A percentile compares a stretch with the other conserved stretches of the same genome.
Evolutionary conservation across 2,329 filamentous ascomycete genomes (phyloP).

Genomic region (Apiospora rasikravindrae): DNA sequence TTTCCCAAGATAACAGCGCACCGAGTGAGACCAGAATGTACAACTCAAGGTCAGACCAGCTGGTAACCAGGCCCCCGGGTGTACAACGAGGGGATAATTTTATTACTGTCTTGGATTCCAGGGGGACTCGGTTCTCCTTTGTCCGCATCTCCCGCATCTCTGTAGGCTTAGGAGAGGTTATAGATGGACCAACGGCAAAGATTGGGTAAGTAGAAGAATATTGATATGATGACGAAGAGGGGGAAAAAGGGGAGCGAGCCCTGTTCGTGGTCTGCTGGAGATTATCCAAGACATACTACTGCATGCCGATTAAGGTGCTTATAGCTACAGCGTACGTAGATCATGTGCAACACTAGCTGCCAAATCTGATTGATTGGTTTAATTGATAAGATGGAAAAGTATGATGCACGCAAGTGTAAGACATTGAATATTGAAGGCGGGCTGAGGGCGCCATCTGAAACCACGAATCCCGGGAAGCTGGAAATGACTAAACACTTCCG

Average conservation of each 20-base stretch:
- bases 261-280: not conserved
- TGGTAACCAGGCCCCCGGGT: not conserved
- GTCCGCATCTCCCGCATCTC: not conserved
- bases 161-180: not conserved
- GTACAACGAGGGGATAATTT: not conserved
- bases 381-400: not conserved
- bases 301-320: not conserved
- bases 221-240: not conserved
- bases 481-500: not conserved
- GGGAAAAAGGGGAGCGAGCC: not conserved
- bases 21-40: not conserved
- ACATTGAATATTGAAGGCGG: slow-evolving; percentile 15
- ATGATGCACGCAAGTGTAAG: not conserved
- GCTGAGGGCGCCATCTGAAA: slow-evolving; percentile 8
- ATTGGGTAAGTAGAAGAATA: not conserved
- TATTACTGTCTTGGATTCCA: not conserved
- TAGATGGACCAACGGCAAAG: not conserved
- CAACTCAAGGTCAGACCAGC: not conserved
- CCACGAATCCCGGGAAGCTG: slow-evolving; percentile 7
- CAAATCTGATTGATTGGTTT: not conserved
- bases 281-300: not conserved
- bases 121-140: not conserved
- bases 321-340: not conserved
- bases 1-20: not conserved
- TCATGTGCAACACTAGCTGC: not conserved